These are phyloP conservation scores for Yarrowia yakushimensis DNA, from an alignment of 805 yeast species.

Conservation along the genomic window DNA sequence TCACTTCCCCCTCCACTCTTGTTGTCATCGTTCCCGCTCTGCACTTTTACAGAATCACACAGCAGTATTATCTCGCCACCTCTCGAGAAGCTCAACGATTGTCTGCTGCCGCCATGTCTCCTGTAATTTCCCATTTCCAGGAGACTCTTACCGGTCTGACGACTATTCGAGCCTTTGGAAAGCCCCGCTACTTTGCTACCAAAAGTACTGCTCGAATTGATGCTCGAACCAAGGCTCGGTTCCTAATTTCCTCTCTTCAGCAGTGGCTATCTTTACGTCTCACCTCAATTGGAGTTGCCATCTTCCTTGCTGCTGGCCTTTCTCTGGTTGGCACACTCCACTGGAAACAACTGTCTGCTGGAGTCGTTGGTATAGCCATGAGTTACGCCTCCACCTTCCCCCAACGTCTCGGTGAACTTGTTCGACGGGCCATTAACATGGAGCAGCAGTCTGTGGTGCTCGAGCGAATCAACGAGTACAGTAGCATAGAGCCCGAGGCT, in stretches of 20 bases:
- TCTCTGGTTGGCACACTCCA: conserved; percentile 25
- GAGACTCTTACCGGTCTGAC: conserved; percentile 75
- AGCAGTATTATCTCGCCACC: conserved; percentile 61
- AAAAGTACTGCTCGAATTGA: conserved; percentile 51
- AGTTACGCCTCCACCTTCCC: conserved; percentile 53
- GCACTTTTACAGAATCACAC: conserved; percentile 63
- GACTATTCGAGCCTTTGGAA: conserved; percentile 74
- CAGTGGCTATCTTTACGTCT: conserved; percentile 78
- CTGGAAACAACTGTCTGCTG: conserved; percentile 30
- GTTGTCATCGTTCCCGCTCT: conserved; percentile 68
- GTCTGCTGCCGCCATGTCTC: conserved; percentile 64
- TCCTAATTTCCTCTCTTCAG: conserved; percentile 76
- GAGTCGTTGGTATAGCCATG: conserved; percentile 63
- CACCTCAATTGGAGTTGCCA: not conserved
- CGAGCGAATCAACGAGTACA: conserved; percentile 64
- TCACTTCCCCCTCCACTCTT: conserved; percentile 78
- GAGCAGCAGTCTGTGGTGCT: conserved; percentile 51
- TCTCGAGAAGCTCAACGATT: conserved; percentile 78
- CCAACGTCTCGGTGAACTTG: conserved; percentile 42
- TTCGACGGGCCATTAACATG: conserved; percentile 38
- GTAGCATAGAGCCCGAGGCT: conserved; percentile 59
- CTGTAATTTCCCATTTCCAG: conserved; percentile 77
- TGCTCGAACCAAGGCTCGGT: conserved; percentile 73
- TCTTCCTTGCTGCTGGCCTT: conserved; percentile 30
- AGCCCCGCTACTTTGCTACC: conserved; percentile 56